phyloP scores from a whole-genome alignment of 495 filamentous ascomycete species.

The Cudoniella acicularis region DNA sequence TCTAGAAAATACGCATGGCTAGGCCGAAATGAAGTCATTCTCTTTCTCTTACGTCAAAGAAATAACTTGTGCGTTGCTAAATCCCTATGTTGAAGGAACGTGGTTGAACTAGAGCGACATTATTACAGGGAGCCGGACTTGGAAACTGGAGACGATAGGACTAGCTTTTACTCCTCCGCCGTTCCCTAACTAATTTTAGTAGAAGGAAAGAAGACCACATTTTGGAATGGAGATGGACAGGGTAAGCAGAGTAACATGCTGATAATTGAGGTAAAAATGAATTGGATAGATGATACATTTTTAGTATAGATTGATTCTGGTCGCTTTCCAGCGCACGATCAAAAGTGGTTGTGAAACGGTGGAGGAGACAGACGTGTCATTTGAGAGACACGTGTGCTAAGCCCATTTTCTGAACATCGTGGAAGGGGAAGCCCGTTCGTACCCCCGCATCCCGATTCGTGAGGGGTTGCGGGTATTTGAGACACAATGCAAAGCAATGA shows the following conservation, averaged over 20 bases:
- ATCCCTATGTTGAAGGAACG: background rate
- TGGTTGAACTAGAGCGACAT: background rate
- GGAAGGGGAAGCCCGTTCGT: background rate
- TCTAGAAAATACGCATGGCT: no score
- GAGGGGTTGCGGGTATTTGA: background rate
- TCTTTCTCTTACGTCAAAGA: background rate
- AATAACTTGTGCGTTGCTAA: background rate
- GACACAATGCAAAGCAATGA: background rate
- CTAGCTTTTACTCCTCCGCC: background rate
- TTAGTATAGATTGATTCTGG: background rate
- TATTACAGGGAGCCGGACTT: background rate
- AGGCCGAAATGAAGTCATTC: no score
- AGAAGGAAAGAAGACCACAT: background rate
- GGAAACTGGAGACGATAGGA: background rate
- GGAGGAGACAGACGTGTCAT: no score
- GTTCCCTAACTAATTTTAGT: background rate
- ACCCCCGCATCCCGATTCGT: background rate
- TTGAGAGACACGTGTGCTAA: no score
- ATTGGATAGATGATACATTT: background rate
- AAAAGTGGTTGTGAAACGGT: no score
- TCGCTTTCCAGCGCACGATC: background rate
- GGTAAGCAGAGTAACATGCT: background rate
- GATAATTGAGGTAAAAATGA: background rate
- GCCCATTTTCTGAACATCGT: background rate
- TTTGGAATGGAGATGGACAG: background rate